phyloP scores from a whole-genome alignment of 2,329 filamentous ascomycete species.

The Sarocladium brachiariae region DNA sequence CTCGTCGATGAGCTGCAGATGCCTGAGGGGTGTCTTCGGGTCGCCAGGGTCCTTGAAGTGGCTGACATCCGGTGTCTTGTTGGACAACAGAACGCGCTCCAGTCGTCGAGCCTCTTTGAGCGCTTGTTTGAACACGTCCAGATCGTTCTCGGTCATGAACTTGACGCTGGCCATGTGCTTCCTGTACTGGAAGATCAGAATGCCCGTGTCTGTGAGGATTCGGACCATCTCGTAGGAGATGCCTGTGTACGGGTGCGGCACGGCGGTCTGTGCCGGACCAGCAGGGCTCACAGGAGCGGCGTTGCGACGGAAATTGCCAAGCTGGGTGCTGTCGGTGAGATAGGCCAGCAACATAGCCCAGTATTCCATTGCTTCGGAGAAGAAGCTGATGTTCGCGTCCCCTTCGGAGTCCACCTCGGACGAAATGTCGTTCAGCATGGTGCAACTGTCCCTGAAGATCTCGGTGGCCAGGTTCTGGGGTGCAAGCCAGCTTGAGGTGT shows the following conservation, averaged over 20 bases:
- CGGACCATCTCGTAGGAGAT: slow-evolving; percentile 13
- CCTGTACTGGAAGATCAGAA: slow-evolving; percentile 15
- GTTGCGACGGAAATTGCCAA: slow-evolving; percentile 10
- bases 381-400: slow-evolving; percentile 9
- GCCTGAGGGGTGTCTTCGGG: slow-evolving; percentile 12
- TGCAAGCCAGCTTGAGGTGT: background rate
- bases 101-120: slow-evolving; percentile 14
- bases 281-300: background rate
- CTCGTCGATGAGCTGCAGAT: slow-evolving; percentile 16
- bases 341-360: slow-evolving; percentile 19
- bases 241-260: slow-evolving; percentile 16
- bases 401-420: background rate
- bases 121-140: slow-evolving; percentile 13
- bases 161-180: slow-evolving; percentile 14
- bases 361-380: slow-evolving; percentile 17
- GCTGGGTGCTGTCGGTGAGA: slow-evolving; percentile 15
- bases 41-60: slow-evolving; percentile 14
- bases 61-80: slow-evolving; percentile 11
- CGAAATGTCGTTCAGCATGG: background rate
- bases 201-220: slow-evolving; percentile 14
- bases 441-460: background rate
- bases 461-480: background rate
- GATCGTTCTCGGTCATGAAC: slow-evolving; percentile 15
- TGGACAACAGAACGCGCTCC: slow-evolving; percentile 11
- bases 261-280: background rate